Base-by-base conservation (phyloP, 306 rosid genomes). In the Bauhinia variegata region DNA sequence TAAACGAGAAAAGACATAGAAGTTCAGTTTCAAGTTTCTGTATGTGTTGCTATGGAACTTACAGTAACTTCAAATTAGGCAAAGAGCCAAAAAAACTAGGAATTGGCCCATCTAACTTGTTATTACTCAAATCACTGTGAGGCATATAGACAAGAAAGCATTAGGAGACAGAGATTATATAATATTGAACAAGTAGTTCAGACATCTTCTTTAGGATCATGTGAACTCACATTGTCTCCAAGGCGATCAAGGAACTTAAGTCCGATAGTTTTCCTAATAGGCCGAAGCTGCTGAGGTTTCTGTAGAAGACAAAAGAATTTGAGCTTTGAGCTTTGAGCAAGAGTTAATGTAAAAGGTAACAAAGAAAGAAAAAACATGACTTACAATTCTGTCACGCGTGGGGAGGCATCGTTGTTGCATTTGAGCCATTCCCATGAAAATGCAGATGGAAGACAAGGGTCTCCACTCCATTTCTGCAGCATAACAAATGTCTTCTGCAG, bases 191-290 rank as follows among this genome's bases (percentile, higher is more conserved):
- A 23, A n/a, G n/a, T 23, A 23, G 1, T 23, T 23, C 28, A 23
- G 28, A 23, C 2, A 23, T 23, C 7, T 18, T n/a, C n/a, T 7
- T 23, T 23, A 44, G 8, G 36, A 23, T 5, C 19, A 12, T 7
- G 0, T 23, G 5, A 43, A 79, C 83, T 79, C 44, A 73, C 76
- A 79, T 42, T 3, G 65, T 68, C 16, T 73, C 68, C 33, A 80
- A 54, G 3, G 72, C 80, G 37, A 34, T 74, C 80, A 79, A 56
- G 62, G 74, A 65, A 71, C 80, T 71, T 7, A 75, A 70, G 60
- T 75, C 80, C 1, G 80, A 75, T 4, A 67, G 64, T 10, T 51
- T 5, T 53, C 78, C 80, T 15, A 50, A 76, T 11, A 75, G 39
- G 23, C 74, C 71, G 51, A 44, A 80, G 75, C 68, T 36, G 39